Conservation (phyloP, 2,329 filamentous ascomycete genomes). For the Botrytis squamosa region DNA sequence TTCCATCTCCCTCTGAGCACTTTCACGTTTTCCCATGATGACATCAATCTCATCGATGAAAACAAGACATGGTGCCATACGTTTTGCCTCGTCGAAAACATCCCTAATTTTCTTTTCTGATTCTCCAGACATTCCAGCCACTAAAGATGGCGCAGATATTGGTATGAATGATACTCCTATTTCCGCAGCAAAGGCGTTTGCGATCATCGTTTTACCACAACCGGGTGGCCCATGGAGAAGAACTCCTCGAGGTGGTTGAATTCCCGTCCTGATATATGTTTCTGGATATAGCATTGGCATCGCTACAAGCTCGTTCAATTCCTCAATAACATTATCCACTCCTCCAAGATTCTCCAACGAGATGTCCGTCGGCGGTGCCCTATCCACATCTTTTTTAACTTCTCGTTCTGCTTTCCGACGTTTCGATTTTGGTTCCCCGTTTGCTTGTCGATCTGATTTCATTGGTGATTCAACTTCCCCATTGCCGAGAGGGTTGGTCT, state of each 20-base stretch:
- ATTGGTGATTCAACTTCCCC: conserved; percentile 32
- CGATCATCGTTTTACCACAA: conserved; percentile 83
- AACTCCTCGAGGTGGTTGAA: conserved; percentile 71
- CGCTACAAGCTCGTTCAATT: conserved; percentile 69
- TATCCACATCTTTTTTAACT: conserved; percentile 53
- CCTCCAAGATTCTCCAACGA: conserved; percentile 73
- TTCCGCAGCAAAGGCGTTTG: conserved; percentile 74
- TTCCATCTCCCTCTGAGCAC: conserved; percentile 83
- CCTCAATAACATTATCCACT: conserved; percentile 67
- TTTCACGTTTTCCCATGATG: conserved; percentile 83
- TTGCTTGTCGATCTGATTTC: conserved; percentile 53
- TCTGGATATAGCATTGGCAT: conserved; percentile 69
- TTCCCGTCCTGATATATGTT: conserved; percentile 62
- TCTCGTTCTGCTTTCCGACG: conserved; percentile 55
- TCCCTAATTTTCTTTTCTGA: conserved; percentile 84
- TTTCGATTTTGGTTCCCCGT: conserved; percentile 67
- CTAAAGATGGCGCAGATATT: conserved; percentile 76
- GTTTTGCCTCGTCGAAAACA: conserved; percentile 83
- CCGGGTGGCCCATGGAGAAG: conserved; percentile 80
- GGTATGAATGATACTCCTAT: conserved; percentile 76
- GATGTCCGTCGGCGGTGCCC: conserved; percentile 64
- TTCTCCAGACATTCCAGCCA: conserved; percentile 85
- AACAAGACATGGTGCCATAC: conserved; percentile 81
- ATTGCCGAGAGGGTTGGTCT: conserved; percentile 28
- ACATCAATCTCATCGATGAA: conserved; percentile 93